A percentile compares a stretch with the other conserved stretches of the same genome.
These are phyloP conservation scores for Apiospora kogelbergensis DNA, from an alignment of 2,329 filamentous ascomycete species.

Conservation along the genomic window DNA sequence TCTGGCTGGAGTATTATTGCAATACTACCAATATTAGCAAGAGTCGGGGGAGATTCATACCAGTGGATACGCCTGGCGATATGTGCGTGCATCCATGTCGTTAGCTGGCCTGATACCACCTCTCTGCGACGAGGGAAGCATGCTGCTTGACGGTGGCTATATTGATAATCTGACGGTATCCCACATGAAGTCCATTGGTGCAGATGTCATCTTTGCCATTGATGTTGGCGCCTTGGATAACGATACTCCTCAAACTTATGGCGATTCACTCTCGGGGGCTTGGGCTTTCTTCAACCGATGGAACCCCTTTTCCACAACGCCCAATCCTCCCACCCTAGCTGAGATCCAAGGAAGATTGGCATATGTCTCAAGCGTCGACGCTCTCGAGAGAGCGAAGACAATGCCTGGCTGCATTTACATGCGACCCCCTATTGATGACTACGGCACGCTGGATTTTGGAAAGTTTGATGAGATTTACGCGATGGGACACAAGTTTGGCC, in stretches of 20 bases:
- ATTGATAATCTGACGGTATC: constrained; percentile 96
- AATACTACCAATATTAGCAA: constrained; percentile 99
- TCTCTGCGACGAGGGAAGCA: constrained; percentile 93
- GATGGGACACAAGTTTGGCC: constrained; percentile 83
- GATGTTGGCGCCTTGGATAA: constrained; percentile 94
- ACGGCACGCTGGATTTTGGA: constrained; percentile 92
- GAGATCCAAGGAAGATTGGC: constrained; percentile 95
- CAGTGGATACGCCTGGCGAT: constrained; percentile 95
- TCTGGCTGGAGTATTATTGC: constrained; percentile 98
- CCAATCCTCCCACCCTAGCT: constrained; percentile 90
- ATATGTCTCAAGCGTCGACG: constrained; percentile 93
- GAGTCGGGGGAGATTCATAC: constrained; percentile 89
- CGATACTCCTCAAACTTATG: constrained; percentile 86
- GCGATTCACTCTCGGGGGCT: constrained; percentile 89
- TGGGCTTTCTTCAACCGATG: constrained; percentile 96
- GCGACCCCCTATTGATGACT: constrained; percentile 89
- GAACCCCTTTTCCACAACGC: constrained; percentile 88
- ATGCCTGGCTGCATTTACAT: constrained; percentile 93
- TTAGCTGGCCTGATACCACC: constrained; percentile 89
- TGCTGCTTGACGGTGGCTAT: constrained; percentile 95
- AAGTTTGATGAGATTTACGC: constrained; percentile 98
- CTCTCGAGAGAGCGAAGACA: constrained; percentile 87
- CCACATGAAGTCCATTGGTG: constrained; percentile 93
- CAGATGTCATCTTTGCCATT: constrained; percentile 91
- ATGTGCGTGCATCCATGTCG: constrained; percentile 95